These are phyloP conservation scores for Setomelanomma holmii DNA, from an alignment of 2,329 filamentous ascomycete genomes.

Conservation along the genomic window DNA sequence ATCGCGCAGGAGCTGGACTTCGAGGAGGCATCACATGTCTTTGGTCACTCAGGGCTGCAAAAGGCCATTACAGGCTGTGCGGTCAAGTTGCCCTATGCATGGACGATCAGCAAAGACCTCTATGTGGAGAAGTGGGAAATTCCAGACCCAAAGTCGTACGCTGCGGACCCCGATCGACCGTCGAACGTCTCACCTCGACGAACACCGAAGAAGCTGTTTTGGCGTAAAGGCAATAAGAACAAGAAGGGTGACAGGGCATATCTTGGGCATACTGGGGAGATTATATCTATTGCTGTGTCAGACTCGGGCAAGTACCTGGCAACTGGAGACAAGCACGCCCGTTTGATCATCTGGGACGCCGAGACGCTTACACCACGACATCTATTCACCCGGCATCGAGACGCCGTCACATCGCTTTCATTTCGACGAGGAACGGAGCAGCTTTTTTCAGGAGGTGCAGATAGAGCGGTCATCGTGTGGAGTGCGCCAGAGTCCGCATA, in stretches of 20 bases:
- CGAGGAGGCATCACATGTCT: constrained; percentile 68
- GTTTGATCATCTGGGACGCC: constrained; percentile 88
- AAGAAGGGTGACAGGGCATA: constrained; percentile 68
- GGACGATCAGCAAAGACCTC: constrained; percentile 87
- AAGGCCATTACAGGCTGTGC: constrained; percentile 81
- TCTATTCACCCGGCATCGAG: constrained; percentile 90
- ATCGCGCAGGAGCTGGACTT: constrained; percentile 79
- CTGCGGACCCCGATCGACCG: constrained; percentile 24
- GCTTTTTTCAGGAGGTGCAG: constrained; percentile 87
- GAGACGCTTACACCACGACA: constrained; percentile 78
- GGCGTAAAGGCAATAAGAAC: constrained; percentile 66
- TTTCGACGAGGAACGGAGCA: constrained; percentile 90
- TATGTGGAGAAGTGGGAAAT: constrained; percentile 89
- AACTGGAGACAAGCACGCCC: constrained; percentile 84
- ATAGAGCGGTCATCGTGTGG: constrained; percentile 96
- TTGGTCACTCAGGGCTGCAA: constrained; percentile 81
- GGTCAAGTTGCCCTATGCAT: constrained; percentile 78
- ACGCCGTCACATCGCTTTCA: constrained; percentile 81
- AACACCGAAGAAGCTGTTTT: constrained; percentile 69
- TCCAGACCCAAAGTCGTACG: constrained; percentile 59
- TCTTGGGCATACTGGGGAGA: constrained; percentile 76
- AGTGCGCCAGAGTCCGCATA: constrained; percentile 91
- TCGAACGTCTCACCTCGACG: constrained; percentile 61
- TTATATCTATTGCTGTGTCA: constrained; percentile 84
- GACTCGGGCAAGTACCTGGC: constrained; percentile 89